Conservation (phyloP, 2,329 filamentous ascomycete genomes). For the Metarhizium humberi region DNA sequence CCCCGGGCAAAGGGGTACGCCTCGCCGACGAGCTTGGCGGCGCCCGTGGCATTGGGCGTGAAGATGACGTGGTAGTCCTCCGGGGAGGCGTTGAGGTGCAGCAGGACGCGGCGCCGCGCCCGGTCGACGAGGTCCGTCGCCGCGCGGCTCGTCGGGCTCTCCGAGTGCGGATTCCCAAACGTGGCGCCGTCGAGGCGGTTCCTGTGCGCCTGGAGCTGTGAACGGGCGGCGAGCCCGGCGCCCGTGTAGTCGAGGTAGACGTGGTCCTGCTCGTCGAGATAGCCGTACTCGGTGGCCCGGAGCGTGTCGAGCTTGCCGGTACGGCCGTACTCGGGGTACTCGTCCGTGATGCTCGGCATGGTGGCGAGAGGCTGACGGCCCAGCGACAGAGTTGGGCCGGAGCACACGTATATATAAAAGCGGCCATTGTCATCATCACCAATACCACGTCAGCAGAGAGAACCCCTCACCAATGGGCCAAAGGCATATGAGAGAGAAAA, state of each 20-base stretch:
- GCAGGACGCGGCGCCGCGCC: slow-evolving; percentile 21
- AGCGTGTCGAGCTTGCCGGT: neutral
- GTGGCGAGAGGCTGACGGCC: neutral
- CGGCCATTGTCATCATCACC: too few species aligned
- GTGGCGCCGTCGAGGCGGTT: slow-evolving; percentile 18
- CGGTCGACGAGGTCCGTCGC: slow-evolving; percentile 23
- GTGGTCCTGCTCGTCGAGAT: slow-evolving; percentile 17
- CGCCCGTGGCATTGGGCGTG: slow-evolving; percentile 29
- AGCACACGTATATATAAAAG: too few species aligned
- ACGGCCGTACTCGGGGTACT: neutral
- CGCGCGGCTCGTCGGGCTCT: slow-evolving; percentile 25
- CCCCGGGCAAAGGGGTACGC: slow-evolving; percentile 23
- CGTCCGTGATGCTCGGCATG: neutral
- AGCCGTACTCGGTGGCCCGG: neutral
- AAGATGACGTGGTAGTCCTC: slow-evolving; percentile 31
- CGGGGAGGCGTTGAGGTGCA: slow-evolving; percentile 23
- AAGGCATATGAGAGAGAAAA: too few species aligned
- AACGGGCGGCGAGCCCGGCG: slow-evolving; percentile 22
- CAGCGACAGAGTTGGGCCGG: neutral
- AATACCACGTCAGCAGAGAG: too few species aligned
- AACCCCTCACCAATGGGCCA: too few species aligned
- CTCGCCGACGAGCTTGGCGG: slow-evolving; percentile 29
- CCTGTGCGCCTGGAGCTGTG: slow-evolving; percentile 23
- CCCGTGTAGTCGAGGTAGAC: slow-evolving; percentile 33
- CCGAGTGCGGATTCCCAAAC: slow-evolving; percentile 31